phyloP scores from a whole-genome alignment of 1,139 yeast genomes.

The Zygosaccharomyces pseudobailii region DNA sequence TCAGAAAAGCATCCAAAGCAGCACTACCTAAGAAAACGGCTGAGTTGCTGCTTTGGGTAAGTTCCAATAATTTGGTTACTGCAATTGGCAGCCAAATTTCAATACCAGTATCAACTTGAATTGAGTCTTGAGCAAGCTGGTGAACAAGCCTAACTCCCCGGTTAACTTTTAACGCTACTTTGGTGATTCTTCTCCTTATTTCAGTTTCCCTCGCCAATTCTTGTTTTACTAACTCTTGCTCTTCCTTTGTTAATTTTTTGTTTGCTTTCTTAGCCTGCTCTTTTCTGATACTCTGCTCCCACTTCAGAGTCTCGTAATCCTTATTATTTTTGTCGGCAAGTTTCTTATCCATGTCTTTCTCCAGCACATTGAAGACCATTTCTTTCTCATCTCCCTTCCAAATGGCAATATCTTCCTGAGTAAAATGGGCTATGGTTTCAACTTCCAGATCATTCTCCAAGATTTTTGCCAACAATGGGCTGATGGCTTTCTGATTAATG shows the following conservation, averaged over 20 bases:
- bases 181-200: constrained; percentile 47
- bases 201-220: constrained; percentile 58
- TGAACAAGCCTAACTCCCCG: constrained; percentile 52
- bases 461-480: constrained; percentile 45
- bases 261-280: constrained; percentile 56
- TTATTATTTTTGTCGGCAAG: constrained; percentile 58
- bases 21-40: constrained; percentile 40
- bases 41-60: constrained; percentile 39
- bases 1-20: constrained; percentile 40
- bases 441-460: constrained; percentile 42
- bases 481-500: constrained; percentile 57
- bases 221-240: constrained; percentile 53
- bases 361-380: constrained; percentile 61
- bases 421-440: constrained; percentile 30
- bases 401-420: constrained; percentile 49
- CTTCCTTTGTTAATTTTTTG: constrained; percentile 71
- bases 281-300: constrained; percentile 83
- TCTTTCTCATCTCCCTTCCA: constrained; percentile 69
- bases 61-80: constrained; percentile 42
- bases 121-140: constrained; percentile 49
- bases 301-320: constrained; percentile 78
- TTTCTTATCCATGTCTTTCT: constrained; percentile 37
- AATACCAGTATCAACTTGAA: constrained; percentile 62
- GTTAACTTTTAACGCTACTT: constrained; percentile 38
- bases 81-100: constrained; percentile 69